Evolutionary conservation across 2,329 filamentous ascomycete genomes (phyloP).

Genomic region (Phialocephala subalpina): DNA sequence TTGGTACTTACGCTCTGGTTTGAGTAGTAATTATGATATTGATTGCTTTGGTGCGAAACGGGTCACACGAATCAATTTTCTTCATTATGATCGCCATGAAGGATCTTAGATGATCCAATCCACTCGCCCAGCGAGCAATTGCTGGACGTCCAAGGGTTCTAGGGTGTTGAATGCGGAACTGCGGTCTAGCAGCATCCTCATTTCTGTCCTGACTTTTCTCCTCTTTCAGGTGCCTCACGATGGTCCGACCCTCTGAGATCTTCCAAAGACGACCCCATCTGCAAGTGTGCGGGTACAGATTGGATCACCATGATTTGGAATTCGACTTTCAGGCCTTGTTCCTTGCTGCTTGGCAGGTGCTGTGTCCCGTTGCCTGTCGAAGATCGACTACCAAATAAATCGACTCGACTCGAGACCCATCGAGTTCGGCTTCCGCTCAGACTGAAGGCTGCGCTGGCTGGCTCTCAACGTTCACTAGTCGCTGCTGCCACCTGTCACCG

Average conservation of each 20-base stretch:
- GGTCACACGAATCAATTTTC: not conserved
- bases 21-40: not conserved
- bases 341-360: constrained; percentile 2
- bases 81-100: not conserved
- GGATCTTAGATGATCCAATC: not conserved
- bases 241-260: constrained; percentile 8
- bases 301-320: constrained; percentile 11
- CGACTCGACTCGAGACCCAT: not conserved
- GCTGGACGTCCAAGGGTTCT: not conserved
- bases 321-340: not conserved
- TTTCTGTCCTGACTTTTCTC: not conserved
- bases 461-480: constrained; percentile 9
- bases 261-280: not conserved
- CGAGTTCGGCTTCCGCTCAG: constrained; percentile 1
- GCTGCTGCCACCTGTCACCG: constrained; percentile 11
- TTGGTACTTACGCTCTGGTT: not conserved
- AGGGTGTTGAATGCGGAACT: constrained; percentile 7
- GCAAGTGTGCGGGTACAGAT: not conserved
- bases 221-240: not conserved
- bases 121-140: not conserved
- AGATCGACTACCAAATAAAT: not conserved
- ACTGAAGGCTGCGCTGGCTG: not conserved
- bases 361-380: not conserved
- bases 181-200: not conserved
- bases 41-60: not conserved